Base-by-base conservation (phyloP, 2,329 filamentous ascomycete genomes). In the Fusarium algeriense region DNA sequence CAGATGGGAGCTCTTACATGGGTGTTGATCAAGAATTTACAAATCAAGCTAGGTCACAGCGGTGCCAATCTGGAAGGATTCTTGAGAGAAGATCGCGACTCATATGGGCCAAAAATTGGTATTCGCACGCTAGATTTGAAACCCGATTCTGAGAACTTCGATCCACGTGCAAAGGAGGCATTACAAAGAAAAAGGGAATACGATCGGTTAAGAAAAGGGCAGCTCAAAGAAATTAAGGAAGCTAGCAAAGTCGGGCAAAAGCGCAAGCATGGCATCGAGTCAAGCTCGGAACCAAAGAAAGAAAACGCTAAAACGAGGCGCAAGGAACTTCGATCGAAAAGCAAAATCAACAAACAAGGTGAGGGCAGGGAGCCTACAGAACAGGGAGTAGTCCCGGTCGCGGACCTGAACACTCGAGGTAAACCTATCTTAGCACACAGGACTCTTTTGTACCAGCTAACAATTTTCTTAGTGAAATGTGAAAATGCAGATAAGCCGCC, bases 1-100 rank as follows among this genome's bases (percentile, higher is more conserved):
- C 54, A 88, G 10, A 81, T 96, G 30, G 81, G 84, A 4, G 79
- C 82, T n/a, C 88, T 88, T 6, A 83, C 89, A 28, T 91, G 91
- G 84, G 81, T 97, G 4, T 81, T 81, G 7, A 80, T 98, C 9
- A 86, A 84, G 26, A 97, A 98, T 74, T 85, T 97, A 6, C 91
- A 91, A 23, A 85, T 94, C 69, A 93, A 91, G 69, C 81, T 81
- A 23, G 87, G 87, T 15, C 83, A 77, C 52, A 84, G 85, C 49
- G 83, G 79, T 30, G 77, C 79, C 7, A 87, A 87, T 64, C 82
- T 97, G 0, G 94, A 97, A 79, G 95, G 92, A 4, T 88, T 84
- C 57, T 79, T 97, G 26, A 90, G 91, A 71, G 85, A 86, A 55
- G 93, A 96, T 73, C 80, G 80, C 9, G 73, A 74, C 2, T 69